Conservation (phyloP, 768 basidiomycete species). For the Leccinellum rugosiceps region DNA sequence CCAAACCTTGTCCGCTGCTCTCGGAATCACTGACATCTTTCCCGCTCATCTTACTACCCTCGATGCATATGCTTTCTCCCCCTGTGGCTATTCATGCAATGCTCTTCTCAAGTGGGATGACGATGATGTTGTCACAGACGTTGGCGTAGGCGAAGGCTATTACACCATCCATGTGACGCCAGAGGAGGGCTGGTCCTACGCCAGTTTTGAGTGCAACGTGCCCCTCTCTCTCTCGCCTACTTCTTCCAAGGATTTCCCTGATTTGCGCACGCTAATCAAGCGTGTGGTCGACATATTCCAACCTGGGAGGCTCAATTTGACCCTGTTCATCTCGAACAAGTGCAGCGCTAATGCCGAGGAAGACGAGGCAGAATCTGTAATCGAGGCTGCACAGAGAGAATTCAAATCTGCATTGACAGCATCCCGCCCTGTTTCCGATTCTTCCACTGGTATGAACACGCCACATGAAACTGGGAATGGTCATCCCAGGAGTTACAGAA, state of each 20-base stretch:
- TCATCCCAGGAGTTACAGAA: constrained; percentile 50
- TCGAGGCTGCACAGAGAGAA: constrained; percentile 71
- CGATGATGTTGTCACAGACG: constrained; percentile 16
- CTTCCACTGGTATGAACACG: constrained; percentile 20
- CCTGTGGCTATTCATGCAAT: constrained; percentile 96
- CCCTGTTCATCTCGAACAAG: constrained; percentile 82
- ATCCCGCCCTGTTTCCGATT: constrained; percentile 21
- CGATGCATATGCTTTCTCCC: constrained; percentile 91
- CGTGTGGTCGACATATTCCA: constrained; percentile 93
- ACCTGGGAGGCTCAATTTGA: constrained; percentile 80
- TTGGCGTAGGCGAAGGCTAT: constrained; percentile 72
- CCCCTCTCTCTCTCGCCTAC: constrained; percentile 45
- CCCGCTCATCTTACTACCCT: constrained; percentile 74
- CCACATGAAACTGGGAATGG: constrained; percentile 14
- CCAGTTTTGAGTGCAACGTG: constrained; percentile 98
- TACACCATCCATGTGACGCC: constrained; percentile 99
- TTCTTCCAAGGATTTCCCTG: constrained; percentile 51
- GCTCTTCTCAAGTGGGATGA: constrained; percentile 70
- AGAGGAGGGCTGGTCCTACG: constrained; percentile 97
- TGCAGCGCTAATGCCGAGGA: constrained; percentile 41
- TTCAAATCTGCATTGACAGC: constrained; percentile 63
- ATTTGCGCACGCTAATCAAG: constrained; percentile 76
- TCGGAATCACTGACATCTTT: constrained; percentile 84
- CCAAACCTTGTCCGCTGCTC: constrained; percentile 52
- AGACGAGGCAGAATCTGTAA: constrained; percentile 49